A percentile compares a stretch with the other conserved stretches of the same genome.
Conservation (phyloP, 805 yeast species). For the Isabelozyma gotoi region DNA sequence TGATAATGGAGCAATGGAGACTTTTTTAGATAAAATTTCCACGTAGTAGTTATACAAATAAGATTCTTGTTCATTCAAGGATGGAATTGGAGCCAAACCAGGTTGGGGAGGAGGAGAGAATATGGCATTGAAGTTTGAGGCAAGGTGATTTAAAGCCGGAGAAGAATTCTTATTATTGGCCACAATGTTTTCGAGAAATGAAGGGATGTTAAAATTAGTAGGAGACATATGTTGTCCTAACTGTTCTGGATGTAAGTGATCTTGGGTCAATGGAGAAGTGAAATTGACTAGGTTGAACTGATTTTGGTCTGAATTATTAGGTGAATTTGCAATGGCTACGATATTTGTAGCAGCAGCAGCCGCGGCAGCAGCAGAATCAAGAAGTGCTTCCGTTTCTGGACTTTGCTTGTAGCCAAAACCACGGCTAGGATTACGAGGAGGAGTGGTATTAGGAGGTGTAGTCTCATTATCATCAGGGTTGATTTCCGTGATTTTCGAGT, state of each 20-base stretch:
- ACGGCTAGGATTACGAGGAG: not conserved
- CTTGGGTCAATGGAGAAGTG: not conserved
- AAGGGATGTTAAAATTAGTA: not conserved
- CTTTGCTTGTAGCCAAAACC: not conserved
- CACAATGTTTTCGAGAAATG: slow-evolving; percentile 1
- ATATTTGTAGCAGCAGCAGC: not conserved
- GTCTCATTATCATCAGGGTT: not conserved
- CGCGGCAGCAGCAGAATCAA: not conserved
- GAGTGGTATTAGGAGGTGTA: too few species aligned
- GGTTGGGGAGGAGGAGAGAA: slow-evolving; percentile 27
- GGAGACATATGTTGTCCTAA: not conserved
- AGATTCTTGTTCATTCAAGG: slow-evolving; percentile 32
- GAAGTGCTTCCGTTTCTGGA: not conserved
- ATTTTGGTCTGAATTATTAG: not conserved
- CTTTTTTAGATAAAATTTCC: slow-evolving; percentile 40
- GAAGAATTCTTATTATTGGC: not conserved
- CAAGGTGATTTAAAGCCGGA: slow-evolving; percentile 1
- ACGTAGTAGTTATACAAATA: slow-evolving; percentile 50
- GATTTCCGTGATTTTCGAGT: not conserved
- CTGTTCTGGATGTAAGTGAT: not conserved
- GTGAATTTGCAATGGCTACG: not conserved
- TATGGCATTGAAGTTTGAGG: slow-evolving; percentile 16
- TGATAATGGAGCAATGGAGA: slow-evolving; percentile 47
- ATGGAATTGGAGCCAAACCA: slow-evolving; percentile 19
- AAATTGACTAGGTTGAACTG: not conserved